Evolutionary conservation across 345 rosid species (phyloP), one percentile per base, ranked within the genome.

Genomic region (Pugionium cornutum): DNA sequence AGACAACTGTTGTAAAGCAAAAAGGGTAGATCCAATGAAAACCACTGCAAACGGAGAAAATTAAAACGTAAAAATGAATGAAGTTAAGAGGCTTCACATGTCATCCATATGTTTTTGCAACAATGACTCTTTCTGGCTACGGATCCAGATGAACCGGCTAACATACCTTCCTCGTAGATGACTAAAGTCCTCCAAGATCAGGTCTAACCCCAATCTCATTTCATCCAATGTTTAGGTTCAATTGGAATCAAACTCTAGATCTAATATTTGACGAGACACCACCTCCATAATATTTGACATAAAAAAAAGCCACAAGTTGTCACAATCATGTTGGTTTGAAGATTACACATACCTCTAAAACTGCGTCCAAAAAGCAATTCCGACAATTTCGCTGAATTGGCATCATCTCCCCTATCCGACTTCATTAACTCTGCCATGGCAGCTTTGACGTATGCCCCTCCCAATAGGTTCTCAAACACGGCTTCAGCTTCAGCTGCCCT

Each of bases 1-100:
- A 45, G 97, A 92, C 69, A 92, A 84, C 82, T 92, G 97, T 83
- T 92, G 98, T 79, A 92, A 83, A 81, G 88, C 95, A 83, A 82
- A 89, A 83, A 92, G 94, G 76, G 83, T 55, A 81, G 94, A 84
- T 67, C 97, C 97, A 81, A 86, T 82, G 84, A 80, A 92, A 86
- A 92, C 77, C 89, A 92, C 98, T 92, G 98, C 97, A 83, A 77
- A 83, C 62, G 39, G 68, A 76, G 69, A 73, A 57, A 72, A 58
- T 65, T 58, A 4, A 58, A 36, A 58, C 56, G 47, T 65, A 66
- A 65, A 70, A 50, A 72, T 51, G 78, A 50, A 73, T 58, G 76
- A 75, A 77, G 62, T 78, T 62, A 70, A 73, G 18, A 53, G 51
- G 70, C 49, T 50, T 58, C 76, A 39, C 39, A 57, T 42, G 60